Base-by-base conservation (phyloP, 768 basidiomycete genomes). In the Russula virescens region DNA sequence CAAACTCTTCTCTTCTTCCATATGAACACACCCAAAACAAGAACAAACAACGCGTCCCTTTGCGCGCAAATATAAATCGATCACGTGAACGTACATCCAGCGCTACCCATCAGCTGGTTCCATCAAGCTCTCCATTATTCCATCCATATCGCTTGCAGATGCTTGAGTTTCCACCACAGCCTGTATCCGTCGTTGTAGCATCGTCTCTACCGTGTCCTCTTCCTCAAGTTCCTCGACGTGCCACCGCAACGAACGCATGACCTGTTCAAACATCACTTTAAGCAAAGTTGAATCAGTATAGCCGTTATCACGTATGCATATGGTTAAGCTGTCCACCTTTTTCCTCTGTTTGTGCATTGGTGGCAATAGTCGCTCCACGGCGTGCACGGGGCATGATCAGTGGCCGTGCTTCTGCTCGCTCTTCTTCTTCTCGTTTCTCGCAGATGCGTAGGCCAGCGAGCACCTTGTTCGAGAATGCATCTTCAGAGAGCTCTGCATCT, bases 121-220 rank as follows among this genome's bases (percentile, higher is more conserved):
- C 73, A 80, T 74, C 71, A 81, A 74, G 57, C 73, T 75, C 38
- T 70, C 73, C 76, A 81, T 76, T 62, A 81, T 71, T 9, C 61
- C 68, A 62, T 78, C 77, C 49, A 81, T 67, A 55, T 76, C 73
- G 46, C 71, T 66, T 19, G 75, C 69, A 13, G 74, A 75, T 5
- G 78, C 75, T 16, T 71, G 66, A 14, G 68, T 73, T 38, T 77
- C 77, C 43, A 71, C 68, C 26, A 71, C 71, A 28, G 77, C 71
- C 50, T 69, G 74, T 8, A 77, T 74, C 38, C 75, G 74, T 48
- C 72, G 73, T 52, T 75, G 71, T 35, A 76, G 67, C 40, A 72
- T 71, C 45, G 75, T 75, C 59, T 79, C 79, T 54, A 80, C 73
- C 40, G 72, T 69, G 51, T 78, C 78, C 61, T 81, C 75, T 51